These are phyloP conservation scores for Pseudogymnoascus sp. DNA, from an alignment of 2,329 filamentous ascomycete species.

Conservation along the genomic window DNA sequence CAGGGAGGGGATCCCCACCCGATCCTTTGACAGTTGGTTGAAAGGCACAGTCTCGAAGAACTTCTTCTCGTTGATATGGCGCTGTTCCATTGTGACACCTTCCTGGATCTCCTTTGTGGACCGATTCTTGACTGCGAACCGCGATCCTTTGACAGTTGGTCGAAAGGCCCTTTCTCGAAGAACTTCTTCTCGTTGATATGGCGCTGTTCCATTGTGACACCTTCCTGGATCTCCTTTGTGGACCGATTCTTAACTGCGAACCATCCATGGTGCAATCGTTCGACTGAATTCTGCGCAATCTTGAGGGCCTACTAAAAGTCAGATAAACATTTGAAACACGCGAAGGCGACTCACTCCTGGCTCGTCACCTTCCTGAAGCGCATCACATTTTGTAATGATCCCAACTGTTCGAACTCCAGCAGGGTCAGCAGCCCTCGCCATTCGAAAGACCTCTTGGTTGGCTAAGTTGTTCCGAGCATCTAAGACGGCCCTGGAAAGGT, in stretches of 20 bases:
- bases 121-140: constrained; percentile 8
- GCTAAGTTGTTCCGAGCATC: constrained; percentile 20
- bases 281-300: constrained; percentile 4
- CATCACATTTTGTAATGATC: constrained; percentile 49
- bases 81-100: neutral
- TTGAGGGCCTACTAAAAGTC: constrained; percentile 1
- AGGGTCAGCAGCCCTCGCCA: constrained; percentile 23
- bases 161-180: neutral
- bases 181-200: constrained; percentile 2
- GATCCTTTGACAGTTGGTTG: neutral
- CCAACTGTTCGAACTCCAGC: constrained; percentile 32
- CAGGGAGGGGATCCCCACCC: neutral
- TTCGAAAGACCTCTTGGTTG: constrained; percentile 21
- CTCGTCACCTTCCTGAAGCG: constrained; percentile 23
- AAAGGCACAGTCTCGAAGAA: neutral
- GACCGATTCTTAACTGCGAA: constrained; percentile 9
- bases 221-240: neutral
- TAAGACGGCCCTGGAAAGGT: constrained; percentile 18
- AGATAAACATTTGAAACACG: constrained; percentile 31
- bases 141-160: neutral
- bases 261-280: constrained; percentile 6
- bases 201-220: constrained; percentile 1
- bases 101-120: constrained; percentile 5
- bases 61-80: neutral
- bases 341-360: neutral